Percentiles rank a stretch among this genome's conserved stretches.
Conservation (phyloP, 192 early-diverging fungal species). For the Podila minutissima region DNA sequence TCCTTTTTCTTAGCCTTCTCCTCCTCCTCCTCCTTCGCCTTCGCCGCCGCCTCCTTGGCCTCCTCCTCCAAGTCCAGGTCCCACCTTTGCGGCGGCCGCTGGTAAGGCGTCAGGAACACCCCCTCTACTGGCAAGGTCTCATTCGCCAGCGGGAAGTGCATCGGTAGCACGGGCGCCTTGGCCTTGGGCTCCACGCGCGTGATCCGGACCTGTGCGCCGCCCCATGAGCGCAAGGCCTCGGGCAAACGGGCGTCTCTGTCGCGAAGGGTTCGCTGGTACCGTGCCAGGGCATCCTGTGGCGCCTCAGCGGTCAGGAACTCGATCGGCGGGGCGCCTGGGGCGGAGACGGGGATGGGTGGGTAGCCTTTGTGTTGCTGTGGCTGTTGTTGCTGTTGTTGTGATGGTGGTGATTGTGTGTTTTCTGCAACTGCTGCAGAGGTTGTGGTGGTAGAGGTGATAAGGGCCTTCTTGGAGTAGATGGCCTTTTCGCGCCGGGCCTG, state of each 20-base stretch:
- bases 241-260: not conserved
- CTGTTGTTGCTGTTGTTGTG: not conserved
- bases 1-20: not conserved
- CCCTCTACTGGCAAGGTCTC: not conserved
- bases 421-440: not conserved
- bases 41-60: not conserved
- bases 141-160: constrained; percentile 4
- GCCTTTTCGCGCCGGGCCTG: not conserved
- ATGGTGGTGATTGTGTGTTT: too few relatives aligned
- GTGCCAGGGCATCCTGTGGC: not conserved
- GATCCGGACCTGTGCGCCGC: not conserved
- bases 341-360: not conserved
- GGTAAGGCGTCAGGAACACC: constrained; percentile 4
- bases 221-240: not conserved
- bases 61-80: not conserved
- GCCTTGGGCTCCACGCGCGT: not conserved
- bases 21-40: not conserved
- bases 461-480: not conserved
- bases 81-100: constrained; percentile 8
- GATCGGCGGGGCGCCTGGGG: not conserved
- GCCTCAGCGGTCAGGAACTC: not conserved
- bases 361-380: not conserved
- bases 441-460: not conserved
- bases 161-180: not conserved
- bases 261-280: not conserved